phyloP scores from a whole-genome alignment of 805 yeast species.

The Saturnispora besseyi region DNA sequence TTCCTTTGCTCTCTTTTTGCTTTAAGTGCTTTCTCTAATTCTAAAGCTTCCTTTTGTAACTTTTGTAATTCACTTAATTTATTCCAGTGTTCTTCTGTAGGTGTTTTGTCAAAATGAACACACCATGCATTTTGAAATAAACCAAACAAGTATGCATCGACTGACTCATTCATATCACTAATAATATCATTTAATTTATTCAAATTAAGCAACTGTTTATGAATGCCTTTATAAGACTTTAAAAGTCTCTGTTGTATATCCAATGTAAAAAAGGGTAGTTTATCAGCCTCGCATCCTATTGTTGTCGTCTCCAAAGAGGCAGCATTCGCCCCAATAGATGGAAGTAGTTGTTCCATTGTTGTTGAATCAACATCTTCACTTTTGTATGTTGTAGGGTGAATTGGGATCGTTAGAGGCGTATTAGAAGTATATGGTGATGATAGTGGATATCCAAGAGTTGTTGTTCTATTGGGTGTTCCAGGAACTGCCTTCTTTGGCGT shows the following conservation, averaged over 20 bases:
- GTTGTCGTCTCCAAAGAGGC: conserved; percentile 1
- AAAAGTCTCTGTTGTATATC: conserved; percentile 15
- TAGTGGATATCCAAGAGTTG: conserved; percentile 2
- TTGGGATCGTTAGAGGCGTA: conserved; percentile 11
- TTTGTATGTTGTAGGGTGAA: conserved; percentile 3
- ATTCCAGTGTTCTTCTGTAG: conserved; percentile 18
- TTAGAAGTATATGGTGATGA: conserved; percentile 13
- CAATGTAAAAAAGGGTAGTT: conserved; percentile 19
- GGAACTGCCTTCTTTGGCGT: conserved; percentile 2
- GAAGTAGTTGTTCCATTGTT: neutral
- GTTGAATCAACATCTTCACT: neutral
- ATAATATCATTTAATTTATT: conserved; percentile 54
- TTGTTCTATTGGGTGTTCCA: conserved; percentile 2
- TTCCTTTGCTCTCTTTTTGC: conserved; percentile 9
- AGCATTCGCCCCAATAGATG: too few species aligned
- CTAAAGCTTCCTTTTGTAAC: conserved; percentile 14
- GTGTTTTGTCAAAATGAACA: conserved; percentile 48
- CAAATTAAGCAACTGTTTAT: conserved; percentile 47
- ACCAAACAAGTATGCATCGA: conserved; percentile 66
- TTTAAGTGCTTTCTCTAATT: conserved; percentile 13
- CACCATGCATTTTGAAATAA: conserved; percentile 83
- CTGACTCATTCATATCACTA: conserved; percentile 63
- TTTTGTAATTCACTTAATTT: conserved; percentile 15
- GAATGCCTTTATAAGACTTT: conserved; percentile 29
- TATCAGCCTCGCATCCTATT: conserved; percentile 7